Base-by-base conservation (phyloP, 2,329 filamentous ascomycete genomes). In the Scytalidium lignicola region DNA sequence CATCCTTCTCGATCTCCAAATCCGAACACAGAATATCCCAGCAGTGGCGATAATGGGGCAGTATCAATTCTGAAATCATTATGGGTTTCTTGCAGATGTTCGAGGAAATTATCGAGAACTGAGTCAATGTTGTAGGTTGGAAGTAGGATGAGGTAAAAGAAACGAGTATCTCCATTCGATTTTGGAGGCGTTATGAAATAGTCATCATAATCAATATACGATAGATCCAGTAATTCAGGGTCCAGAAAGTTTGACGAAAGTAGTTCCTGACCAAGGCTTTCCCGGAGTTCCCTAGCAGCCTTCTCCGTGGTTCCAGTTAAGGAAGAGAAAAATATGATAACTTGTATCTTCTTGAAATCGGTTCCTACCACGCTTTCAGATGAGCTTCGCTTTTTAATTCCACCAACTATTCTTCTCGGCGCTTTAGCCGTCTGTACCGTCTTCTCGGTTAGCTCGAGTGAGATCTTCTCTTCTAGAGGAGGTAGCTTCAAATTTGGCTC, bases 31-130 rank as follows among this genome's bases (percentile, higher is more conserved):
- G 89, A 89, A 64, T 96, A 97, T 8, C 92, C 92, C 2, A 91
- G 72, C 15, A 97, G 69, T 1, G 76, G 71, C 0, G 85, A 83
- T 43, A 99, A 70, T 1, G 93, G 86, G 0, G 88, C 85, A 0
- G 90, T 96, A 60, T 97, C 91, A 57, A 99, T 95, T 50, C 92
- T 83, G 74, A 97, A 97, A 67, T 99, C 93, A 70, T 97, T 83
- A 64, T 97, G 92, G 0, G 91, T 97, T 66, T 99, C 92, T 63
- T 87, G 78, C 5, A 99, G 72, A 65, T 96, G 90, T 55, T 89
- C 83, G 20, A 97, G 74, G 65, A 97, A 91, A 15, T 82, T 92
- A 62, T 91, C 87, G 57, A 96, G 82, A 57, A 95, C 87, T 7
- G 88, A 92, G 62, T 96, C 92, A 61, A 96, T 96, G 63, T 97